A percentile compares a stretch with the other conserved stretches of the same genome.
Evolutionary conservation across 345 rosid genomes (phyloP).

Genomic region (Hevea brasiliensis): DNA sequence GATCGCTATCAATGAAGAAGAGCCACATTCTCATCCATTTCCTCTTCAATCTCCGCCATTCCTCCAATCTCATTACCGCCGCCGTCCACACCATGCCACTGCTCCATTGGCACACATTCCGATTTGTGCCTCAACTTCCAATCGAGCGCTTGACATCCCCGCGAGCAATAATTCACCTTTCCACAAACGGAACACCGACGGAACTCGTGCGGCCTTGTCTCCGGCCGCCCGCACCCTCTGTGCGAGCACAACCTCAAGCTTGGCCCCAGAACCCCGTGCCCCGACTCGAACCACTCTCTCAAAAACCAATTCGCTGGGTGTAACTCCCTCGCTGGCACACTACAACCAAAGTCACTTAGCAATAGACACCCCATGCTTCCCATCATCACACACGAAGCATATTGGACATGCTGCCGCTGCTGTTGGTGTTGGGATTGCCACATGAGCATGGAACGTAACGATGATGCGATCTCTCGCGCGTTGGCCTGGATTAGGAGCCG

Average conservation of each 20-base stretch:
- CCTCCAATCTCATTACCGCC: slow-evolving; percentile 25
- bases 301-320: slow-evolving; percentile 58
- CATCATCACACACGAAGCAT: background rate
- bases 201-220: slow-evolving; percentile 78
- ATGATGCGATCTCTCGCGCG: slow-evolving; percentile 51
- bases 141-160: slow-evolving; percentile 91
- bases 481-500: slow-evolving; percentile 58
- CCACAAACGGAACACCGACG: slow-evolving; percentile 88
- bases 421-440: slow-evolving; percentile 1
- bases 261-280: slow-evolving; percentile 11
- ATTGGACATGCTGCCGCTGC: background rate
- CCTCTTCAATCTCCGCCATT: slow-evolving; percentile 33
- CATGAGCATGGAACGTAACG: slow-evolving; percentile 25
- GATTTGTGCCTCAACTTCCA: slow-evolving; percentile 77
- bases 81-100: slow-evolving; percentile 42
- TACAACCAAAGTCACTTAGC: slow-evolving; percentile 43
- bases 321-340: slow-evolving; percentile 39
- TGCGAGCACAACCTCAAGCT: slow-evolving; percentile 51
- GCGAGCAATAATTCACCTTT: slow-evolving; percentile 78
- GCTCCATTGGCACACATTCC: slow-evolving; percentile 60
- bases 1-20: background rate
- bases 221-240: slow-evolving; percentile 65
- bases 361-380: slow-evolving; percentile 20
- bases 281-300: slow-evolving; percentile 58
- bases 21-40: slow-evolving; percentile 8